Conservation (phyloP, 495 filamentous ascomycete species). For the Margaritispora aquatica region DNA sequence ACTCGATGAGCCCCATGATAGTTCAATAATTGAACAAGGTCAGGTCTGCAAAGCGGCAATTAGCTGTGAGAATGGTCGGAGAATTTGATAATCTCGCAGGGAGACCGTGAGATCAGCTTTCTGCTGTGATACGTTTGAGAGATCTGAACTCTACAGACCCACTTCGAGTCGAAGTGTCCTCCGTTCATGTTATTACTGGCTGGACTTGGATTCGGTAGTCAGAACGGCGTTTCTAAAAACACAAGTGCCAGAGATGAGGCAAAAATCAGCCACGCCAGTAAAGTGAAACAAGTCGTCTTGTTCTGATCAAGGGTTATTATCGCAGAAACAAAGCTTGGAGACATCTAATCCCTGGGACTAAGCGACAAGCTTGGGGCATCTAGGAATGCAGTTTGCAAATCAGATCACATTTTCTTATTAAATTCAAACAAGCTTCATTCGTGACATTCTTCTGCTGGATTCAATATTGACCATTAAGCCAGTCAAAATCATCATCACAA, state of each 20-base stretch:
- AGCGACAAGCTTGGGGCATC: not conserved
- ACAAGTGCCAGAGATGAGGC: not conserved
- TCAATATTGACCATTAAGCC: too few relatives aligned
- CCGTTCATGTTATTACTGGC: not conserved
- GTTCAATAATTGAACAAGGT: not conserved
- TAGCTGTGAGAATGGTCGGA: not conserved
- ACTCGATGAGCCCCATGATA: conserved; percentile 5
- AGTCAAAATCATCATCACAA: too few relatives aligned
- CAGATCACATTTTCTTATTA: not conserved
- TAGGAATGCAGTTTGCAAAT: conserved; percentile 6
- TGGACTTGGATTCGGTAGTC: not conserved
- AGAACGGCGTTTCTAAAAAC: conserved; percentile 4
- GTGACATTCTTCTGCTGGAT: not conserved
- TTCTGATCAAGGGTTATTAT: conserved; percentile 4
- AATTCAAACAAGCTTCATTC: not conserved
- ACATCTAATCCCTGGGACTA: not conserved
- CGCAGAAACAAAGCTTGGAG: conserved; percentile 18
- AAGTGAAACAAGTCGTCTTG: conserved; percentile 11
- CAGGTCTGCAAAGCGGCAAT: not conserved
- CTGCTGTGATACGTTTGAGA: not conserved
- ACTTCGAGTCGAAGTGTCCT: not conserved
- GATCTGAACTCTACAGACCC: not conserved
- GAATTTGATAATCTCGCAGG: not conserved
- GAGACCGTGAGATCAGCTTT: not conserved
- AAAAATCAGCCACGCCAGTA: not conserved